Percentiles rank a stretch among this genome's conserved stretches.
Conservation (phyloP, 1,139 yeast genomes). For the Kurtzmaniella quercitrusa region DNA sequence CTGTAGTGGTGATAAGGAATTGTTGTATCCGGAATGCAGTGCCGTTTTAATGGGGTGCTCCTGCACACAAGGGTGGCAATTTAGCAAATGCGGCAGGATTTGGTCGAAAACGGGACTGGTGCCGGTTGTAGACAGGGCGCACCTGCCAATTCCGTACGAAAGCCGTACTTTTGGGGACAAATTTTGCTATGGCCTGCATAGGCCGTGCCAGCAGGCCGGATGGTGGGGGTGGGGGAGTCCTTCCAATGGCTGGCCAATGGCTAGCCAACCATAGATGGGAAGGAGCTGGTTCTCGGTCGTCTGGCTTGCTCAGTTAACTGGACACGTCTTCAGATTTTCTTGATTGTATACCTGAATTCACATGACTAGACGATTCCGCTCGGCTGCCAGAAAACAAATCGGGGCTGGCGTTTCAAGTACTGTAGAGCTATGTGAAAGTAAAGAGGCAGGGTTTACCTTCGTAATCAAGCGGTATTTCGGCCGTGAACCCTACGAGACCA, state of each 20-base stretch:
- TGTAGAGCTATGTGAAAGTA: constrained; percentile 29
- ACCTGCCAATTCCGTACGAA: not conserved
- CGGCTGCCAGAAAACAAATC: constrained; percentile 8
- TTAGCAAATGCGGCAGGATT: not conserved
- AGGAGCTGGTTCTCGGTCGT: too few species aligned
- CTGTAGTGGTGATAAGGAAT: not conserved
- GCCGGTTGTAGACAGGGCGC: not conserved
- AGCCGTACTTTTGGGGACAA: not conserved
- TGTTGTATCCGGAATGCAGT: not conserved
- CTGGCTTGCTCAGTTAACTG: too few species aligned
- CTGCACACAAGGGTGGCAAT: constrained; percentile 11
- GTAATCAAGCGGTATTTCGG: constrained; percentile 40
- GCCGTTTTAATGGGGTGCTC: not conserved
- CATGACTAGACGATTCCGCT: not conserved
- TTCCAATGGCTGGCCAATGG: too few species aligned
- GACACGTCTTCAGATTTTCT: too few species aligned
- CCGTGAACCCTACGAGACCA: constrained; percentile 32
- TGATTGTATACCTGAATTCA: too few species aligned
- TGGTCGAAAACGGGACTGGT: not conserved
- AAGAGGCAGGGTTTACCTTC: constrained; percentile 14
- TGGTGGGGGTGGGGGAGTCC: too few species aligned
- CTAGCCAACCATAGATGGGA: too few species aligned
- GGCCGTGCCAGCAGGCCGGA: not conserved
- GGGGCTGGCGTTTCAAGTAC: constrained; percentile 42
- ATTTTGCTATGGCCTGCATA: not conserved